Conservation (phyloP, 129 eudicot species). For the Flaveria brownii region DNA sequence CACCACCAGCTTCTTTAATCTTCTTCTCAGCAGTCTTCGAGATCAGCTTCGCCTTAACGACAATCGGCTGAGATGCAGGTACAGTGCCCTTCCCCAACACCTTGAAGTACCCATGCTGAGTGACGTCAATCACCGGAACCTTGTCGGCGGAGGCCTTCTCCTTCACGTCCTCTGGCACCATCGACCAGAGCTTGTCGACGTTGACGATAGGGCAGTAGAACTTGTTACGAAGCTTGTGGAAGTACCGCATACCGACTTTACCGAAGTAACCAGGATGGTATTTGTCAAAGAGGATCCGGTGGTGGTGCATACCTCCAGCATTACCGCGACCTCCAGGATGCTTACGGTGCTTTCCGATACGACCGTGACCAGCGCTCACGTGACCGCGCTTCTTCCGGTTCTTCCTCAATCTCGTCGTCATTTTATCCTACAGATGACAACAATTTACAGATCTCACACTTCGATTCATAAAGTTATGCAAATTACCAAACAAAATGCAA, state of each 20-base stretch:
- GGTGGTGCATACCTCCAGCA: constrained; percentile 73
- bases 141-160: constrained; percentile 39
- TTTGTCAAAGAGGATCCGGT: constrained; percentile 74
- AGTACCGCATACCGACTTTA: constrained; percentile 68
- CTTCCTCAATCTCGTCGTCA: constrained; percentile 60
- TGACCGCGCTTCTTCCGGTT: constrained; percentile 70
- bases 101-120: constrained; percentile 59
- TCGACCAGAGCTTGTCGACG: constrained; percentile 62
- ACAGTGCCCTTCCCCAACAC: constrained; percentile 55
- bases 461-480: too few relatives aligned
- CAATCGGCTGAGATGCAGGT: constrained; percentile 43
- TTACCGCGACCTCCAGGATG: constrained; percentile 67
- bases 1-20: constrained; percentile 70
- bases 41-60: constrained; percentile 58
- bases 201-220: constrained; percentile 64
- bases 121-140: constrained; percentile 55
- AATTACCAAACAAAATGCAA: too few relatives aligned
- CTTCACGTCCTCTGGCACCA: constrained; percentile 52
- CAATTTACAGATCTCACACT: too few relatives aligned
- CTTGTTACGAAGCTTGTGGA: constrained; percentile 58
- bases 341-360: constrained; percentile 60
- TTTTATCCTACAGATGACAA: neutral
- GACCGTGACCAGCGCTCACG: constrained; percentile 55
- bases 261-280: constrained; percentile 74
- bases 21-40: constrained; percentile 62